Percentiles rank a stretch among this genome's conserved stretches.
Conservation (phyloP, 305 asterid genomes). For the Salvia sclarea region DNA sequence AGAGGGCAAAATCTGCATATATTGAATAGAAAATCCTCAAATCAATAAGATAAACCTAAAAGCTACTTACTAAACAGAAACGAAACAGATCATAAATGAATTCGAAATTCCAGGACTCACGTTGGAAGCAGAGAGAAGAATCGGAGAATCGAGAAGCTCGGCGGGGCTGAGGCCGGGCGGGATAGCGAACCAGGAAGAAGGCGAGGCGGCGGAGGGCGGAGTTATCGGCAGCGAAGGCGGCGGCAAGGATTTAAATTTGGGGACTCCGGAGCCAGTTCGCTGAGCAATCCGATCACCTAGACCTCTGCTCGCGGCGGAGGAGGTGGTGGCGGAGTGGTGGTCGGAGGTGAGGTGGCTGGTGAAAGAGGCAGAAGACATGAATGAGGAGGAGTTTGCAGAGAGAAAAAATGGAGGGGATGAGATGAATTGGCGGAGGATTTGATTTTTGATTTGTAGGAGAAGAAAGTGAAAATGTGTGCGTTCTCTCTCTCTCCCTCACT, state of each 20-base stretch:
- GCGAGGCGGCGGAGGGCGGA: slow-evolving; percentile 55
- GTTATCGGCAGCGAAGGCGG: slow-evolving; percentile 78
- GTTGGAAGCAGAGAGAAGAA: slow-evolving; percentile 55
- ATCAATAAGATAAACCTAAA: neutral
- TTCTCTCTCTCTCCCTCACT: neutral
- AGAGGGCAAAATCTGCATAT: slow-evolving; percentile 78
- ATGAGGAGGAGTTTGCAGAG: slow-evolving; percentile 27
- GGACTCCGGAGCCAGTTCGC: slow-evolving; percentile 61
- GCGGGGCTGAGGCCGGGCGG: slow-evolving; percentile 79
- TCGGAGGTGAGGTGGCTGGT: slow-evolving; percentile 55
- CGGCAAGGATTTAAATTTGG: slow-evolving; percentile 72
- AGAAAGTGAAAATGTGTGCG: slow-evolving; percentile 36
- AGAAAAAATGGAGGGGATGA: neutral
- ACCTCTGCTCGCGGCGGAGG: slow-evolving; percentile 34
- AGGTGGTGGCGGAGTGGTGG: slow-evolving; percentile 34
- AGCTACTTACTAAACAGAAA: too few relatives aligned
- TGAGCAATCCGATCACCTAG: slow-evolving; percentile 61
- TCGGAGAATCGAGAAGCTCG: slow-evolving; percentile 75
- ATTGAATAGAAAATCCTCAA: neutral
- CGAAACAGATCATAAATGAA: neutral
- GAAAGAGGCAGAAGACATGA: slow-evolving; percentile 46
- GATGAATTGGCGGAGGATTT: slow-evolving; percentile 7
- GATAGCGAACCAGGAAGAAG: slow-evolving; percentile 72
- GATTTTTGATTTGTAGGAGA: slow-evolving; percentile 13
- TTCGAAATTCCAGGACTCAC: slow-evolving; percentile 35